Evolutionary conservation across 192 early-diverging fungal species (phyloP).

Genomic region (Coemansia interrupta): DNA sequence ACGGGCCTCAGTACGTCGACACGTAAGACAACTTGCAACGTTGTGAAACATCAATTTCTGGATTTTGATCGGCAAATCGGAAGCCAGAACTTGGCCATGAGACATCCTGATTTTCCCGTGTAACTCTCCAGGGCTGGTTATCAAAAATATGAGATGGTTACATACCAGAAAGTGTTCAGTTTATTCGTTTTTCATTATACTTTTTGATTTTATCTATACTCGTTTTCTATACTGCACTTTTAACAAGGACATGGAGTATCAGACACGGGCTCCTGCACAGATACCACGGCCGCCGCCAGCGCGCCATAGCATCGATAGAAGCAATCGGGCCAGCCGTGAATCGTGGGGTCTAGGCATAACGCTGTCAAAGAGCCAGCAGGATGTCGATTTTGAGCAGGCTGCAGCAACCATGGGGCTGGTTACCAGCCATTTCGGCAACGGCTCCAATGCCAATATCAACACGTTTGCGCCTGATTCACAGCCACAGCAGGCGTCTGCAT

Average conservation of each 20-base stretch:
- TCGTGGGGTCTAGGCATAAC: slow-evolving; percentile 43
- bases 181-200: neutral
- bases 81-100: neutral
- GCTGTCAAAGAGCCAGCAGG: slow-evolving; percentile 10
- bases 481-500: slow-evolving; percentile 3
- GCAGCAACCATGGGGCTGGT: slow-evolving; percentile 11
- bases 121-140: too few species aligned
- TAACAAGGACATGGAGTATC: too few species aligned
- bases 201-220: neutral
- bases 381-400: slow-evolving; percentile 10
- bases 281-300: neutral
- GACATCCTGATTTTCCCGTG: too few species aligned
- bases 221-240: neutral
- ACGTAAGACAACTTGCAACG: slow-evolving; percentile 38
- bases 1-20: slow-evolving; percentile 74
- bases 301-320: neutral
- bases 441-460: neutral
- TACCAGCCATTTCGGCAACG: neutral
- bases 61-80: neutral
- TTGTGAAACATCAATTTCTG: neutral
- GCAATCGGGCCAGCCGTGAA: slow-evolving; percentile 7
- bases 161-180: neutral
- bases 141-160: too few species aligned
- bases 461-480: neutral
- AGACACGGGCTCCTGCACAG: too few species aligned